A percentile compares a stretch with the other conserved stretches of the same genome.
phyloP scores from a whole-genome alignment of 2,329 filamentous ascomycete species.

The Geosmithia flava region DNA sequence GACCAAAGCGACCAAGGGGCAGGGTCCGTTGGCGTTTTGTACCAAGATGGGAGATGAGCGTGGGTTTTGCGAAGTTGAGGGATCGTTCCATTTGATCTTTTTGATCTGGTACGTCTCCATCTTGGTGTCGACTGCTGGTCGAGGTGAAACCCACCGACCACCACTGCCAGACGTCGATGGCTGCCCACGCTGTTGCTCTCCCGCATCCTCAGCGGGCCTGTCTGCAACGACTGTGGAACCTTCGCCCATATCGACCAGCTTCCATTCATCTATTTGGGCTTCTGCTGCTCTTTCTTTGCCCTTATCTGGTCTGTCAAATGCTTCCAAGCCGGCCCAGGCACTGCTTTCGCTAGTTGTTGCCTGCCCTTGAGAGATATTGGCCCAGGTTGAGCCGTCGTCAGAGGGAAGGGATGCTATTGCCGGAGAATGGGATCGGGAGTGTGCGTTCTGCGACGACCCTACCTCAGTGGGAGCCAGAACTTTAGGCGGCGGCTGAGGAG shows the following conservation, averaged over 20 bases:
- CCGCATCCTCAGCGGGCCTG: slow-evolving; percentile 2
- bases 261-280: slow-evolving; percentile 31
- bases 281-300: slow-evolving; percentile 24
- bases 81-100: slow-evolving; percentile 75
- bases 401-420: slow-evolving; percentile 19
- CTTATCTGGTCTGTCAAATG: slow-evolving; percentile 16
- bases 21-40: slow-evolving; percentile 91
- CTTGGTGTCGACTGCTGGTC: slow-evolving; percentile 27
- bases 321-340: slow-evolving; percentile 36
- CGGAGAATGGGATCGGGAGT: slow-evolving; percentile 7
- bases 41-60: slow-evolving; percentile 77
- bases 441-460: neutral
- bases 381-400: slow-evolving; percentile 21
- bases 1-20: slow-evolving; percentile 81
- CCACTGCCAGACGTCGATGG: slow-evolving; percentile 15
- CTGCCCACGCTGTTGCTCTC: slow-evolving; percentile 7
- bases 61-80: slow-evolving; percentile 42
- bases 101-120: slow-evolving; percentile 87
- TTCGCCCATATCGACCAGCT: slow-evolving; percentile 31
- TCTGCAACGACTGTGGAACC: slow-evolving; percentile 1
- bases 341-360: slow-evolving; percentile 25
- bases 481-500: neutral
- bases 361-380: slow-evolving; percentile 20
- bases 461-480: neutral
- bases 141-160: slow-evolving; percentile 23